Base-by-base conservation (phyloP, 2,329 filamentous ascomycete genomes). In the Xylaria hypoxylon region DNA sequence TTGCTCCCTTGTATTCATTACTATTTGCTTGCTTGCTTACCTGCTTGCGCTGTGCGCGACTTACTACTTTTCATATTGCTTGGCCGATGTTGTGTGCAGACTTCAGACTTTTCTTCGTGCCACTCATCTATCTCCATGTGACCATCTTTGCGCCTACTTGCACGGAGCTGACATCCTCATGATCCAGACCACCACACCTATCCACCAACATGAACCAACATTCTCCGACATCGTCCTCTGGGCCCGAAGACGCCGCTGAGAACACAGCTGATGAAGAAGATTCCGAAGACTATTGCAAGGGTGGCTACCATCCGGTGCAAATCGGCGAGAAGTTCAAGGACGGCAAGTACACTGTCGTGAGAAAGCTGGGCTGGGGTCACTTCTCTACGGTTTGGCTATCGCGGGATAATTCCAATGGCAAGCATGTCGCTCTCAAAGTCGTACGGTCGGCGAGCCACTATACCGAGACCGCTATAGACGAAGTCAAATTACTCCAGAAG, bases 271-370 rank as follows among this genome's bases (percentile, higher is more conserved):
- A 98, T 79, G 96, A 99, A 82, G 96, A 99, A 82, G 96, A 99
- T 81, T 97, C 93, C 53, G 95, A 98, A 81, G 96, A 99, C 81
- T 99, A 99, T 84, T 97, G 95, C 87, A 98, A 98, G 82, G 96
- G 96, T 76, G 96, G 96, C 68, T 99, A 98, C 80, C 96, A 99
- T 78, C 96, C 96, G 2, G 96, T 99, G 56, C 87, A 89, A 75
- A 91, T 98, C 67, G 96, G 96, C 75, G 96, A 99, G 82, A 92
- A 94, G 77, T 98, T 97, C 87, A 98, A 98, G 80, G 93, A 98
- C 79, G 94, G 93, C 73, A 95, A 93, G 82, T 99, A 99, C 82
- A 96, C 94, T 17, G 90, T 98, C 65, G 92, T 98, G 79, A 92
- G 94, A 82, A 98, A 98, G 84, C 86, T 98, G 59, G 95, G 95